Base-by-base conservation (phyloP, 306 rosid species). In the Astragalus membranaceus region DNA sequence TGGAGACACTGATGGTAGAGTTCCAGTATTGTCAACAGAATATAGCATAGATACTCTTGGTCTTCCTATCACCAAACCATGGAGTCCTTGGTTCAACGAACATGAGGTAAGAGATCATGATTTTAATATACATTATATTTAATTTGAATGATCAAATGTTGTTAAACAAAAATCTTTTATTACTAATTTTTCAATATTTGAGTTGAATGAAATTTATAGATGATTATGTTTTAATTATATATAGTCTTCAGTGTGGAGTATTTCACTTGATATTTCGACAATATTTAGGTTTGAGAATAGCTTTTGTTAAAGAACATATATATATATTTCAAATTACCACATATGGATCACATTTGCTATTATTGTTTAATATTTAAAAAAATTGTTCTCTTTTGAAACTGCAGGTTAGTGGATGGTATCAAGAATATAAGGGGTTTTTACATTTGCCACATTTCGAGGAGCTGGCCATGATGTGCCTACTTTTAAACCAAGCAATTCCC, bases 1-100 rank as follows among this genome's bases (percentile, higher is more conserved):
- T 81, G 98, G 98, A 75, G 98, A 92, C 70, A 90, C 96, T 52
- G 98, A 92, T 69, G 98, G 98, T 62, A 92, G 98, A 83, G 96
- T 88, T 63, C 96, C 98, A 8, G 96, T 92, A 47, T 57, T 92
- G 75, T 92, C 98, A 2, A 92, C 96, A 2, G 85, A 89, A 76
- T 92, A 92, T 72, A 90, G 96, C 85, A 69, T 90, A 52, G 76
- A 78, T 44, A 15, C 86, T 39, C 86, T 90, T 7, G 82, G 81
- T 64, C 54, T 90, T 61, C 85, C 82, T 42, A 88, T 92, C 64
- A 89, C 73, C 4, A 86, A 88, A 82, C 17, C 76, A 70, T 92
- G 96, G 96, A 85, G 91, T 58, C 96, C 96, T 14, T 92, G 98
- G 98, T 89, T 86, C 78, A 89, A 92, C 68, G 64, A 82, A 65